These are phyloP conservation scores for Exserohilum turcica DNA, from an alignment of 2,329 filamentous ascomycete genomes.

Conservation along the genomic window DNA sequence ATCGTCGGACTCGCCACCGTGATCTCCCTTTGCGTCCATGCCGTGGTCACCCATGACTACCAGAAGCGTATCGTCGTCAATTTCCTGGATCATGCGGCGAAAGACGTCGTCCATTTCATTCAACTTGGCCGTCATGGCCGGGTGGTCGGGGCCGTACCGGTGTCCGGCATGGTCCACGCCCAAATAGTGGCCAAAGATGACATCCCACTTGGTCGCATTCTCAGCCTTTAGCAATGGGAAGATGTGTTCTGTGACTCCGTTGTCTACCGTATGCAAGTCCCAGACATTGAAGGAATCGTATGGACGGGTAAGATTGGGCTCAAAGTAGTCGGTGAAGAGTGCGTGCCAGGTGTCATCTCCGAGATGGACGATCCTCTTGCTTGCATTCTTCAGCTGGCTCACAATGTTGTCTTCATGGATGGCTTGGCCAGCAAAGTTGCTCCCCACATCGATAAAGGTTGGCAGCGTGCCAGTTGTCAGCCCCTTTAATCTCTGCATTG, in stretches of 20 bases:
- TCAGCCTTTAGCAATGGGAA: slow-evolving; percentile 75
- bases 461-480: slow-evolving; percentile 93
- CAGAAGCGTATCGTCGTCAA: slow-evolving; percentile 86
- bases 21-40: slow-evolving; percentile 96
- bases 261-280: slow-evolving; percentile 96
- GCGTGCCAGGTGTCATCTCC: slow-evolving; percentile 98
- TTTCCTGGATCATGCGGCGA: slow-evolving; percentile 67
- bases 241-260: slow-evolving; percentile 89
- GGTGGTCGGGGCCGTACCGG: slow-evolving; percentile 90
- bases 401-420: slow-evolving; percentile 91
- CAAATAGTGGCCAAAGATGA: slow-evolving; percentile 92
- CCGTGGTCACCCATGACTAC: slow-evolving; percentile 99
- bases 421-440: slow-evolving; percentile 91
- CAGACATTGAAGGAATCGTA: slow-evolving; percentile 99
- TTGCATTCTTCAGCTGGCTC: slow-evolving; percentile 65
- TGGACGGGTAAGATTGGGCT: slow-evolving; percentile 79
- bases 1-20: slow-evolving; percentile 97
- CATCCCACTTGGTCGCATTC: slow-evolving; percentile 78
- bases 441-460: slow-evolving; percentile 91
- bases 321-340: slow-evolving; percentile 92
- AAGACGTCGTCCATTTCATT: slow-evolving; percentile 88
- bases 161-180: slow-evolving; percentile 98
- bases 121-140: slow-evolving; percentile 88
- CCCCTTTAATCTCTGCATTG: slow-evolving; percentile 88
- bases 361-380: slow-evolving; percentile 84